Evolutionary conservation across 306 rosid species (phyloP), one percentile per base, ranked within the genome.

Genomic region (Boehmeria nivea): DNA sequence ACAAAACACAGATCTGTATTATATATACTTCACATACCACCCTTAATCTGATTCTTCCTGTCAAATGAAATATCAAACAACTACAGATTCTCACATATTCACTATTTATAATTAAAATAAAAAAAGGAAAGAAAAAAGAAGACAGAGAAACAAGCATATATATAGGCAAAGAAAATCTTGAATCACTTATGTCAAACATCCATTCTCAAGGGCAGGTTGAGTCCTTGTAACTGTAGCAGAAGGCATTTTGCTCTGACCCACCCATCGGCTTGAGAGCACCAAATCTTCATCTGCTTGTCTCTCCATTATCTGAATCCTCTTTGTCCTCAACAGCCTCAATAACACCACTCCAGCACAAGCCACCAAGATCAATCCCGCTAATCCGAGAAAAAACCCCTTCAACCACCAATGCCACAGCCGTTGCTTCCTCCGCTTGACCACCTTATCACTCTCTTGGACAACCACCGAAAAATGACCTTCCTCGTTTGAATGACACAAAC

Each of bases 151-250:
- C 15, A 40, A 40, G n/a, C 15, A 8, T 10, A 10, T 15, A 40
- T 40, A 11, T 40, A 11, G 12, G 9, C 9, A 31, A 43, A 47
- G 18, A 37, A 44, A 23, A 57, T 22, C 4, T 36, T 39, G 24
- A 61, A 51, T 36, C 51, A 40, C 33, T 67, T 67, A 80, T 2
- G 43, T 54, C 61, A 64, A 56, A 62, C 70, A 63, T 42, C 63
- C 68, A 59, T 59, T 59, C 77, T 87, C 94, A 39, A 82, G 70
- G 60, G 70, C 83, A 2, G 95, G 95, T 56, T 51, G 78, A 33
- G 97, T 86, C 81, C 97, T 83, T 54, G 81, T 83, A 3, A 63
- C 89, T 19, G 81, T 45, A 34, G 94, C 97, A 2, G 77, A 70
- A 40, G 97, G 95, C 91, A 90, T 72, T 75, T 84, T 84, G 66